Conservation (phyloP, 805 yeast genomes). For the Schizosaccharomyces cryophilus region DNA sequence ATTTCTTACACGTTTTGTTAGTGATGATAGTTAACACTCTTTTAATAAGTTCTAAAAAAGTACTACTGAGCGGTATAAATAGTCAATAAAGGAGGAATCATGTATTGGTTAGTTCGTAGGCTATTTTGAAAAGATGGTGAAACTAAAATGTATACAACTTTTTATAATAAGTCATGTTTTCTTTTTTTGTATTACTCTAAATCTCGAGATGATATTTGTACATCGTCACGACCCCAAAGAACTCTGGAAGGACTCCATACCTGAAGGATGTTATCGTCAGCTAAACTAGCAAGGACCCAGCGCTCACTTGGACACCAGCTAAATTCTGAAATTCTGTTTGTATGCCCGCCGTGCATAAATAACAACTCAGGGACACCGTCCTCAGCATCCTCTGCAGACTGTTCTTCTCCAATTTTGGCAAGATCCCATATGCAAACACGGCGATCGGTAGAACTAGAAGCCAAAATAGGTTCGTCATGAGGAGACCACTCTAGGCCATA, state of each 20-base stretch:
- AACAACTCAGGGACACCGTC: slow-evolving; percentile 52
- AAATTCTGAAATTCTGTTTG: slow-evolving; percentile 39
- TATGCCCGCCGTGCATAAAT: slow-evolving; percentile 75
- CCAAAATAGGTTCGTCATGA: slow-evolving; percentile 25
- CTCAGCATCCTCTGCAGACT: slow-evolving; percentile 29
- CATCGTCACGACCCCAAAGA: slow-evolving; percentile 19
- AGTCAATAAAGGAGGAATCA: no score
- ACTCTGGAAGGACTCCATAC: slow-evolving; percentile 46
- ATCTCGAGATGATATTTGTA: slow-evolving; percentile 13
- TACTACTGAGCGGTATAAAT: no score
- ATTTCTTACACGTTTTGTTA: background rate
- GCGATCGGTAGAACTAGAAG: slow-evolving; percentile 41
- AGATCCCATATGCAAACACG: slow-evolving; percentile 58
- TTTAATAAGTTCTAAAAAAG: background rate
- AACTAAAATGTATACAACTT: no score
- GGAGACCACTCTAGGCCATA: slow-evolving; percentile 32
- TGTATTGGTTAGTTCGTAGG: no score
- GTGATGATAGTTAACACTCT: background rate
- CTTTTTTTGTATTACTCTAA: slow-evolving; percentile 6
- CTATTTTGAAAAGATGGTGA: no score
- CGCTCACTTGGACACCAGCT: slow-evolving; percentile 32
- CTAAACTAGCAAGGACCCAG: slow-evolving; percentile 38
- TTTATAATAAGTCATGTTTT: no score
- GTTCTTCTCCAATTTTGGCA: slow-evolving; percentile 26
- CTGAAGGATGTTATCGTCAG: slow-evolving; percentile 53